Base-by-base conservation (phyloP, 306 rosid genomes). In the Clitoria ternatea region DNA sequence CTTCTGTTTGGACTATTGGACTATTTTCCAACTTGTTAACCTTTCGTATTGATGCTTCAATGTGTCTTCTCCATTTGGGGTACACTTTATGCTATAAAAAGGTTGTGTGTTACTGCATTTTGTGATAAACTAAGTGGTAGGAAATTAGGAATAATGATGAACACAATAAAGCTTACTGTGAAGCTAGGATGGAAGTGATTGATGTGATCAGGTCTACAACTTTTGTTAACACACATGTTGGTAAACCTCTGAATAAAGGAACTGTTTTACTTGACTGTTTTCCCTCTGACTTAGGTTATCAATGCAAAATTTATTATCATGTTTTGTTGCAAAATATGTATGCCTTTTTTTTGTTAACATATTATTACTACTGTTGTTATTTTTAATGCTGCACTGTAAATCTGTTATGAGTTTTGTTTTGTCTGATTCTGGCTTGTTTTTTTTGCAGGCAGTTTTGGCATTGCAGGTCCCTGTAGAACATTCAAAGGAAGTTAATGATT, bases 401-500 rank as follows among this genome's bases (percentile, higher is more conserved):
- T 15, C 22, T 7, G 5, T 15, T 73, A 61, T 69, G 32, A n/a
- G 13, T 75, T 59, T 70, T 43, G 32, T 53, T 19, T 70, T 57
- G 43, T 60, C 39, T 67, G 56, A 65, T 47, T 61, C 23, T 32
- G 70, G 40, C 68, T 13, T 67, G 33, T 78, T 76, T 50, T 78
- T 65, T 61, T 85, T 89, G 87, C 97, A 91, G 99, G 97, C 99
- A 61, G 99, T 95, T 75, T 77, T 95, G 84, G 89, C 85, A 83
- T 70, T 95, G 87, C 97, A 90, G 83, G 92, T 81, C 18, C 96
- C 97, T 10, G 82, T 84, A 55, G 99, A 91, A 66, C 97, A 89
- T 85, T 89, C 96, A 2, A 95, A 91, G 86, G 99, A 95, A 79
- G 96, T 95, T 56, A 87, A 77, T 80, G 99, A 95, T 77, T 95